Evolutionary conservation across 2,329 filamentous ascomycete genomes (phyloP).

Genomic region (Plenodomus biglobosus): DNA sequence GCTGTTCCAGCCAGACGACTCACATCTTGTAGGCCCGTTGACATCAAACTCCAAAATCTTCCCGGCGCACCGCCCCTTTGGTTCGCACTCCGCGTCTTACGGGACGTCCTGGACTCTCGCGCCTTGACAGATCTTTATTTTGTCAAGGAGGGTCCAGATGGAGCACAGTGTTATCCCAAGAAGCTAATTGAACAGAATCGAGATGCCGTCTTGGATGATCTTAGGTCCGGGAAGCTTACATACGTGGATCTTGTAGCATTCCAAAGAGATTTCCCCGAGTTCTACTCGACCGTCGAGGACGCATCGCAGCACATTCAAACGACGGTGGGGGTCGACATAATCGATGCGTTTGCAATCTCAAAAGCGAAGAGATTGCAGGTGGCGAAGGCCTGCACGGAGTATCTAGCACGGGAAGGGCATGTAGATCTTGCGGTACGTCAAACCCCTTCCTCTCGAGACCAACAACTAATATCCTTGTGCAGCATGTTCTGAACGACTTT

Average conservation of each 20-base stretch:
- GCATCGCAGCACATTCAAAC: constrained; percentile 13
- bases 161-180: constrained; percentile 28
- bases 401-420: constrained; percentile 18
- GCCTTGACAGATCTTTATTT: constrained; percentile 17
- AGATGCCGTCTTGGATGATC: constrained; percentile 16
- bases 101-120: constrained; percentile 7
- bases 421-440: constrained; percentile 25
- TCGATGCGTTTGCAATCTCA: constrained; percentile 28
- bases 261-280: constrained; percentile 13
- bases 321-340: constrained; percentile 12
- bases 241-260: constrained; percentile 27
- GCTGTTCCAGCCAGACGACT: neutral
- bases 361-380: constrained; percentile 21
- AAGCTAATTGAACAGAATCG: constrained; percentile 19
- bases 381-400: constrained; percentile 13
- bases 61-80: constrained; percentile 28
- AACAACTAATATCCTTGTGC: neutral
- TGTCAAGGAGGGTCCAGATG: constrained; percentile 11
- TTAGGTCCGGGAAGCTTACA: constrained; percentile 22
- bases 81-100: constrained; percentile 19
- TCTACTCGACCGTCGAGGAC: constrained; percentile 20
- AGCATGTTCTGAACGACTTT: neutral
- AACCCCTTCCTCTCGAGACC: neutral
- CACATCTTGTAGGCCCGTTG: constrained; percentile 13
- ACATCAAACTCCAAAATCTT: constrained; percentile 18